A percentile compares a stretch with the other conserved stretches of the same genome.
Conservation (phyloP, 2,329 filamentous ascomycete genomes). For the Diaporthe sp. region DNA sequence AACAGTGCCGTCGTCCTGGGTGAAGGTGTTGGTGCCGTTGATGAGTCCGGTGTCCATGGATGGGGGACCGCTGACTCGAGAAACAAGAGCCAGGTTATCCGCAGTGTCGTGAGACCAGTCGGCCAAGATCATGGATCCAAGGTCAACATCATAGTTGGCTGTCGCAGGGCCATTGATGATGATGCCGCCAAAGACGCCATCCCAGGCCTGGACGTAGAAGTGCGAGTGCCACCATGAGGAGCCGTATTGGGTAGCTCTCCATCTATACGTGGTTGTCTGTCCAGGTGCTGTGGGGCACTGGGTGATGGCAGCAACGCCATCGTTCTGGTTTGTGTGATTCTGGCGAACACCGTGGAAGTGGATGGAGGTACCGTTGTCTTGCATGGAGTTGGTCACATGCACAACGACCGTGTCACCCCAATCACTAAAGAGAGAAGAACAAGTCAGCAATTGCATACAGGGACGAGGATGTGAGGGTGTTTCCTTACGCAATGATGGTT, state of each 20-base stretch:
- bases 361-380: constrained; percentile 52
- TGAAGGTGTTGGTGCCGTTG: constrained; percentile 57
- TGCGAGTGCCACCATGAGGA: constrained; percentile 73
- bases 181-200: constrained; percentile 71
- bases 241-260: constrained; percentile 66
- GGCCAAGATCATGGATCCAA: constrained; percentile 68
- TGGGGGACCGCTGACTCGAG: constrained; percentile 50
- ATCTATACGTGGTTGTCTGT: constrained; percentile 66
- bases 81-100: constrained; percentile 50
- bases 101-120: constrained; percentile 67
- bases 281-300: constrained; percentile 66
- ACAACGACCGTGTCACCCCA: constrained; percentile 54
- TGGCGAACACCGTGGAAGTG: constrained; percentile 57
- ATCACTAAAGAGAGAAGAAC: constrained; percentile 45
- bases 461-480: constrained; percentile 45
- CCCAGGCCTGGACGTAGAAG: constrained; percentile 60
- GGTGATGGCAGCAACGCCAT: constrained; percentile 55
- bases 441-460: constrained; percentile 48
- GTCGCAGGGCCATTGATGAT: constrained; percentile 71
- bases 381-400: constrained; percentile 51
- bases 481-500: constrained; percentile 47
- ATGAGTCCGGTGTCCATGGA: constrained; percentile 58
- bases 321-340: constrained; percentile 49
- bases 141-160: constrained; percentile 71
- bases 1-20: constrained; percentile 44